Conservation (phyloP, 192 early-diverging fungal species). For the Backusella luteola region DNA sequence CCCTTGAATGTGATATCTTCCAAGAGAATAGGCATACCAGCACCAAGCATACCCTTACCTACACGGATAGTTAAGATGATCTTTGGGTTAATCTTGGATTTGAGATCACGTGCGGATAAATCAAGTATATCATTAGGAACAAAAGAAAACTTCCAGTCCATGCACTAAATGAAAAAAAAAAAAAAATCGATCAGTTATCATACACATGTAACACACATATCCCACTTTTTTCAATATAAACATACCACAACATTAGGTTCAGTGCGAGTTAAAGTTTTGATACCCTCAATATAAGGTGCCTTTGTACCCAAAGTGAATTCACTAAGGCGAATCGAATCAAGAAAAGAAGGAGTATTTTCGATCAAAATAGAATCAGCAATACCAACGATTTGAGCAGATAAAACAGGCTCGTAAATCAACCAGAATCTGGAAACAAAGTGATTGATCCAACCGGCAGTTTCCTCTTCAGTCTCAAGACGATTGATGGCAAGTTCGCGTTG, state of each 20-base stretch:
- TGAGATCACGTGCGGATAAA: constrained; percentile 64
- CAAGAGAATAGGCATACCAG: constrained; percentile 82
- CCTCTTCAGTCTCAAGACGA: constrained; percentile 47
- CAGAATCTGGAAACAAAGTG: constrained; percentile 81
- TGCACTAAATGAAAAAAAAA: constrained; percentile 45
- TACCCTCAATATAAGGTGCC: constrained; percentile 66
- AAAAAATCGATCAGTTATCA: not conserved
- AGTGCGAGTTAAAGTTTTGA: constrained; percentile 71
- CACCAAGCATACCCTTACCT: constrained; percentile 83
- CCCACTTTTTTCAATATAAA: not conserved
- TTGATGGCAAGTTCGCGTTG: constrained; percentile 58
- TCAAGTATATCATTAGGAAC: constrained; percentile 79
- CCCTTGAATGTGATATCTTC: constrained; percentile 84
- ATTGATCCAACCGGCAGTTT: constrained; percentile 90
- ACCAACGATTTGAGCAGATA: constrained; percentile 72
- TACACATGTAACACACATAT: not conserved
- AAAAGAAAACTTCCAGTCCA: constrained; percentile 91
- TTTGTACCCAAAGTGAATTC: constrained; percentile 81
- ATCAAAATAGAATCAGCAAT: constrained; percentile 73
- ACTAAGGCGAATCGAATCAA: constrained; percentile 73
- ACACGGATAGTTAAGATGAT: constrained; percentile 83
- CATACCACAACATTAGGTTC: constrained; percentile 71
- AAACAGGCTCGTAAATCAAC: constrained; percentile 86
- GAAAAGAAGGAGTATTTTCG: constrained; percentile 72
- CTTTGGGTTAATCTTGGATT: constrained; percentile 80